These are phyloP conservation scores for Diplodia mutila DNA, from an alignment of 2,329 filamentous ascomycete genomes.

Conservation along the genomic window DNA sequence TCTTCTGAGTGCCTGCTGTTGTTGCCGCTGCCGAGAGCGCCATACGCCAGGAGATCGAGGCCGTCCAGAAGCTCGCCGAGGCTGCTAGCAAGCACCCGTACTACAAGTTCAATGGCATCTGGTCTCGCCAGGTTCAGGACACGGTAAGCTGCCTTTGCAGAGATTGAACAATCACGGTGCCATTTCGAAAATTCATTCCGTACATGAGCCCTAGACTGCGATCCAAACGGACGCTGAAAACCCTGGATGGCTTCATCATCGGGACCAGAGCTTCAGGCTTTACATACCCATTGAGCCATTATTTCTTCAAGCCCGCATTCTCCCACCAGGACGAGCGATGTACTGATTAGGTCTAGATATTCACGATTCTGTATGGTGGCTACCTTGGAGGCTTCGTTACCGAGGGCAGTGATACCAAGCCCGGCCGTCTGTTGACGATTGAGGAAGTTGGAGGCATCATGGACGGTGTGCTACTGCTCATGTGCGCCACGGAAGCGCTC, in stretches of 20 bases:
- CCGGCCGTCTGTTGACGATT: conserved; percentile 75
- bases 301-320: too few species aligned
- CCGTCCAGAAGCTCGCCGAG: conserved; percentile 69
- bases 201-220: background rate
- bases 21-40: conserved; percentile 70
- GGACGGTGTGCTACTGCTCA: conserved; percentile 60
- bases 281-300: too few species aligned
- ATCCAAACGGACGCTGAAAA: background rate
- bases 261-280: too few species aligned
- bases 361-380: conserved; percentile 64
- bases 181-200: background rate
- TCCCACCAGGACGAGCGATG: background rate
- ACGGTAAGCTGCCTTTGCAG: conserved; percentile 56
- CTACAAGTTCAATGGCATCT: conserved; percentile 95
- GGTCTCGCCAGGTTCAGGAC: conserved; percentile 83
- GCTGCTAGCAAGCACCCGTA: conserved; percentile 87
- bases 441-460: conserved; percentile 83
- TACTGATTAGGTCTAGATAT: conserved; percentile 49
- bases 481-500: background rate
- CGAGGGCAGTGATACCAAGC: conserved; percentile 55
- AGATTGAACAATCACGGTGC: background rate
- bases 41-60: conserved; percentile 72
- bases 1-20: conserved; percentile 66
- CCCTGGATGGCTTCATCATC: background rate
- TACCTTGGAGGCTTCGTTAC: conserved; percentile 78